phyloP scores from a whole-genome alignment of 768 basidiomycete genomes.

The Collybia nuda region DNA sequence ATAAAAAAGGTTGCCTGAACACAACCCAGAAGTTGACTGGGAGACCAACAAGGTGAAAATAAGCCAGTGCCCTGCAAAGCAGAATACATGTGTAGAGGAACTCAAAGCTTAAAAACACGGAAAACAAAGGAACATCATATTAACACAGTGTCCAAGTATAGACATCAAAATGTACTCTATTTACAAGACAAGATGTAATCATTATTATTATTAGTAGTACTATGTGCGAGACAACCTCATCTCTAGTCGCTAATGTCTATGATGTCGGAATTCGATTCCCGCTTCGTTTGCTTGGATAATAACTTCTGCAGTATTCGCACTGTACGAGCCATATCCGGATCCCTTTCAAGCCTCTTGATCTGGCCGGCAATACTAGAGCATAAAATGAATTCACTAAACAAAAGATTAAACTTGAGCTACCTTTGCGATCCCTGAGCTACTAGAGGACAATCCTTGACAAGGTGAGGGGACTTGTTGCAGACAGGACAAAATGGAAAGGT shows the following conservation, averaged over 20 bases:
- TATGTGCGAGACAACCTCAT: too few relatives aligned
- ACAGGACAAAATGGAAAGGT: slow-evolving; percentile 39
- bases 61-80: not conserved
- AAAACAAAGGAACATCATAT: too few relatives aligned
- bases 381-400: not conserved
- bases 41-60: not conserved
- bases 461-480: slow-evolving; percentile 40
- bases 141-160: too few relatives aligned
- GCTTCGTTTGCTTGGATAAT: slow-evolving; percentile 29
- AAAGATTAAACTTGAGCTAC: slow-evolving; percentile 32
- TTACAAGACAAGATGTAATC: too few relatives aligned
- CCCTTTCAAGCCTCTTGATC: slow-evolving; percentile 42
- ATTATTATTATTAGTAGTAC: too few relatives aligned
- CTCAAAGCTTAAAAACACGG: too few relatives aligned
- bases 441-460: slow-evolving; percentile 55
- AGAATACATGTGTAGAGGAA: not conserved
- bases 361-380: slow-evolving; percentile 37
- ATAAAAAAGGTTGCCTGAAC: too few relatives aligned
- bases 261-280: too few relatives aligned
- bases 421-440: slow-evolving; percentile 52
- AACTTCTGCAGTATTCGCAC: slow-evolving; percentile 40
- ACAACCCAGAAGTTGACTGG: too few relatives aligned
- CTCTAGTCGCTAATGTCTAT: too few relatives aligned
- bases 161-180: too few relatives aligned
- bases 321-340: slow-evolving; percentile 29